These are phyloP conservation scores for Thelephora terrestris DNA, from an alignment of 1,284 basidiomycete genomes.

Conservation along the genomic window DNA sequence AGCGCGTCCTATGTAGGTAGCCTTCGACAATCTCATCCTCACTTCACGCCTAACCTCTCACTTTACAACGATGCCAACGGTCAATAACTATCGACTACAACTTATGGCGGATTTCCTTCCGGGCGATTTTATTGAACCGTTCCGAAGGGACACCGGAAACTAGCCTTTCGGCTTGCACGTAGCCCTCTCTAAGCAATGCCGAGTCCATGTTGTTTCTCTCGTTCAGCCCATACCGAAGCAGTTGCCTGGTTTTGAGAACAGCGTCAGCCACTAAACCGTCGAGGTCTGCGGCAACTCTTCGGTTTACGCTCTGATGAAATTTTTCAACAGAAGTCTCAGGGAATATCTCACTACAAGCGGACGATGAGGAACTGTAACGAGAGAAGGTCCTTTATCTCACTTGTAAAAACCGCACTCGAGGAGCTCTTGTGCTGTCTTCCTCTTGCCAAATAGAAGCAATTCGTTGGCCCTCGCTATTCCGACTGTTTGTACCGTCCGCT, in stretches of 20 bases:
- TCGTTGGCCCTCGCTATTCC: slow-evolving; percentile 60
- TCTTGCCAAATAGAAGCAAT: slow-evolving; percentile 58
- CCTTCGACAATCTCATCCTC: not conserved
- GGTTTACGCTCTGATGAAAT: slow-evolving; percentile 44
- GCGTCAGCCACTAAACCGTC: slow-evolving; percentile 45
- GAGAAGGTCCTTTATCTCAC: slow-evolving; percentile 24
- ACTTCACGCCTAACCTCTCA: not conserved
- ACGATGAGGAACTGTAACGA: slow-evolving; percentile 4
- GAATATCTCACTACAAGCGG: slow-evolving; percentile 43
- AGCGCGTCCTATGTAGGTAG: too few species aligned
- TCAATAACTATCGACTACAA: slow-evolving; percentile 21
- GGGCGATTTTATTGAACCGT: slow-evolving; percentile 48
- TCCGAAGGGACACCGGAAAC: slow-evolving; percentile 43
- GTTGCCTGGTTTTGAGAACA: slow-evolving; percentile 40
- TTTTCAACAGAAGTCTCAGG: slow-evolving; percentile 37
- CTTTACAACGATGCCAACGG: too few species aligned
- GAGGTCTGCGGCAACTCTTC: slow-evolving; percentile 39
- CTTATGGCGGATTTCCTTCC: slow-evolving; percentile 57
- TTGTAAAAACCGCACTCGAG: slow-evolving; percentile 55
- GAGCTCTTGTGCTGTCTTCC: slow-evolving; percentile 48
- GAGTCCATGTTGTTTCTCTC: slow-evolving; percentile 59
- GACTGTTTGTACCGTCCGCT: slow-evolving; percentile 30
- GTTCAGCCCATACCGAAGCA: slow-evolving; percentile 44
- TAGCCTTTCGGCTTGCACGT: slow-evolving; percentile 54
- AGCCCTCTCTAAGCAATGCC: slow-evolving; percentile 58